Evolutionary conservation across 2,329 filamentous ascomycete species (phyloP).

Genomic region (Paracoccidioides brasiliensis): DNA sequence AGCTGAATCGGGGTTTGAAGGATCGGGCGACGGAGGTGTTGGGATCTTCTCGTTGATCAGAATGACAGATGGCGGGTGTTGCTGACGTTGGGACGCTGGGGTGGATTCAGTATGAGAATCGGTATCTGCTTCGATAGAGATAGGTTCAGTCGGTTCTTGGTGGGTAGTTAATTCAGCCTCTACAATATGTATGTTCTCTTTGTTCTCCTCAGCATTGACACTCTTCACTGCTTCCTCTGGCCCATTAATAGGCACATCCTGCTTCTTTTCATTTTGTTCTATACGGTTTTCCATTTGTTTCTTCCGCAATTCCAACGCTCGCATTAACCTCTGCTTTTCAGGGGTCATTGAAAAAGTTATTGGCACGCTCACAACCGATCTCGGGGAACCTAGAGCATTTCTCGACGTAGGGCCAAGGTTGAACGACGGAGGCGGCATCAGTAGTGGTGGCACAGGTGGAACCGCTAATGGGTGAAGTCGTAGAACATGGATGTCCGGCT

Average conservation of each 20-base stretch:
- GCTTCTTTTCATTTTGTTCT: slow-evolving; percentile 18
- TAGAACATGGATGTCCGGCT: slow-evolving; percentile 23
- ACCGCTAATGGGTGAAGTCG: slow-evolving; percentile 17
- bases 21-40: slow-evolving; percentile 9
- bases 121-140: neutral
- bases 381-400: slow-evolving; percentile 20
- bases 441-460: slow-evolving; percentile 27
- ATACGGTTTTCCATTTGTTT: slow-evolving; percentile 49
- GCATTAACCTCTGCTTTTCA: slow-evolving; percentile 87
- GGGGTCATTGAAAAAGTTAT: slow-evolving; percentile 54
- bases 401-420: slow-evolving; percentile 20
- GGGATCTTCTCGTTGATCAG: neutral
- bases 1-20: slow-evolving; percentile 15
- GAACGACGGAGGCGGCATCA: slow-evolving; percentile 27
- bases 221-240: slow-evolving; percentile 9
- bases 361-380: slow-evolving; percentile 32
- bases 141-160: neutral
- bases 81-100: neutral
- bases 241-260: slow-evolving; percentile 5
- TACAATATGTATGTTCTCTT: slow-evolving; percentile 1
- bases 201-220: neutral
- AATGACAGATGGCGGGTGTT: neutral
- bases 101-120: neutral
- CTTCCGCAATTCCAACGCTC: slow-evolving; percentile 80
- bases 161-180: neutral